phyloP scores from a whole-genome alignment of 2,329 filamentous ascomycete genomes.

The Claviceps maximensis region DNA sequence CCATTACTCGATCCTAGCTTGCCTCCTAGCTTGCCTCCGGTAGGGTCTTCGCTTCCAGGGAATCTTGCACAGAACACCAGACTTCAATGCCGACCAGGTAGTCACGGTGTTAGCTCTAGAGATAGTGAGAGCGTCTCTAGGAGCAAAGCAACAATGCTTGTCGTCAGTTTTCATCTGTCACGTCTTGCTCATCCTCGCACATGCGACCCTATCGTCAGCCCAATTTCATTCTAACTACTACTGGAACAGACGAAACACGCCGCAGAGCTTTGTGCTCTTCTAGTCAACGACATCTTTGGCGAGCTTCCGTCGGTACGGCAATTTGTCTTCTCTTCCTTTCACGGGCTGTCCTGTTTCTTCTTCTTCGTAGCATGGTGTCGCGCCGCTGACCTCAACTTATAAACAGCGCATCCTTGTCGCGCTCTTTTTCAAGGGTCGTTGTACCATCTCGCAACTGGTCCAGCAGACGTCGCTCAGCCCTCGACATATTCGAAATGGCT shows the following conservation, averaged over 20 bases:
- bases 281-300: slow-evolving; percentile 81
- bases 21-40: not conserved
- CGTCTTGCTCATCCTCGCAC: slow-evolving; percentile 8
- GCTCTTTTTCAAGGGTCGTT: slow-evolving; percentile 66
- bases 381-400: slow-evolving; percentile 14
- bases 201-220: not conserved
- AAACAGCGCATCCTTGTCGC: slow-evolving; percentile 69
- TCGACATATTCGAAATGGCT: slow-evolving; percentile 66
- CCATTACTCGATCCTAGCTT: too few species aligned
- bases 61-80: not conserved
- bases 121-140: slow-evolving; percentile 68
- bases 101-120: slow-evolving; percentile 60
- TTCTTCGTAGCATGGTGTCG: slow-evolving; percentile 6
- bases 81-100: slow-evolving; percentile 52
- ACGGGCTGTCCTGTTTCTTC: not conserved
- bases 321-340: slow-evolving; percentile 2
- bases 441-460: slow-evolving; percentile 54
- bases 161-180: slow-evolving; percentile 29
- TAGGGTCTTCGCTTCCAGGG: not conserved
- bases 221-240: slow-evolving; percentile 11
- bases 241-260: slow-evolving; percentile 52
- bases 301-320: slow-evolving; percentile 73
- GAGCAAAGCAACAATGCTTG: slow-evolving; percentile 47
- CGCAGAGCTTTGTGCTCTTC: slow-evolving; percentile 77
- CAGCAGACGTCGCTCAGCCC: slow-evolving; percentile 59